These are phyloP conservation scores for Artemisia annua DNA, from an alignment of 129 eudicot species.

Conservation along the genomic window DNA sequence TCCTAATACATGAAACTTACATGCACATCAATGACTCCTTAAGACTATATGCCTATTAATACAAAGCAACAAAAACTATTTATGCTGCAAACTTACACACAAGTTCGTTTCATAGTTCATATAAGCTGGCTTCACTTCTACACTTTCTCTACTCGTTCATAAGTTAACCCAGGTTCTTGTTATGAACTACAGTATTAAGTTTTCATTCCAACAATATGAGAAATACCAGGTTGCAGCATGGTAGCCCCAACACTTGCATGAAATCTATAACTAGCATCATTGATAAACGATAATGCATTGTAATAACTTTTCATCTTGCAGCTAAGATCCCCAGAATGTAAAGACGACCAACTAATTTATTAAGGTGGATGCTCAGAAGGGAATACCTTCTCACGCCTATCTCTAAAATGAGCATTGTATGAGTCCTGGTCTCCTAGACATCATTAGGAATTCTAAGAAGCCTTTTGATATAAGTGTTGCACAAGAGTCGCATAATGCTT, in stretches of 20 bases:
- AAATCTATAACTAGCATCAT: neutral
- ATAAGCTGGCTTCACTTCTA: conserved; percentile 8
- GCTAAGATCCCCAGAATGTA: conserved; percentile 4
- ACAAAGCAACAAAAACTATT: conserved; percentile 1
- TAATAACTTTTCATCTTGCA: conserved; percentile 2
- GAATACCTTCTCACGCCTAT: neutral
- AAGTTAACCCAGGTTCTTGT: neutral
- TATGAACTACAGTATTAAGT: neutral
- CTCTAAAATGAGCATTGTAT: neutral
- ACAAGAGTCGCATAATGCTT: too few species aligned
- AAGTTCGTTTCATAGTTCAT: conserved; percentile 4
- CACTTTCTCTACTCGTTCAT: neutral
- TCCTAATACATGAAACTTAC: neutral
- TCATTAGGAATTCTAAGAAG: neutral
- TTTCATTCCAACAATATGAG: neutral
- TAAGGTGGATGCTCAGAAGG: too few species aligned
- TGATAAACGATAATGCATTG: neutral
- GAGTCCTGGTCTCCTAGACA: neutral
- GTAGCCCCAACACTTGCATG: neutral
- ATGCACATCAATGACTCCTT: conserved; percentile 4
- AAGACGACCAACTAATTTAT: neutral
- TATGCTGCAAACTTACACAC: conserved; percentile 2
- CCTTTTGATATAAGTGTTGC: neutral
- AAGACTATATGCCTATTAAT: neutral
- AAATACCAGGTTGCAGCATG: neutral